Evolutionary conservation across 441 rosid species (phyloP), one percentile per base, ranked within the genome.

Genomic region (Viola pubescens): DNA sequence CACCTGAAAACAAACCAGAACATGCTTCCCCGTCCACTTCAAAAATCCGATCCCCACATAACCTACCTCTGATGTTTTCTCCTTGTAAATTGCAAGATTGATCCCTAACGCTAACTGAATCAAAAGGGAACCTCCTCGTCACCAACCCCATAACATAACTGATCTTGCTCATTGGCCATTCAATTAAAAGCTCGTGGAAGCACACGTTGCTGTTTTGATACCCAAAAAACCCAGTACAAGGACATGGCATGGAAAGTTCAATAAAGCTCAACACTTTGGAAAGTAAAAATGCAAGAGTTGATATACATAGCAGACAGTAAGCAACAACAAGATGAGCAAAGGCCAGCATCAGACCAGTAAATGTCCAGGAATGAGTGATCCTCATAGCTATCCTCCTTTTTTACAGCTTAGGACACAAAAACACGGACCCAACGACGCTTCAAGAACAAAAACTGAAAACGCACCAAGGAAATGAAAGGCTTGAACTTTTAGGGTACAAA

Each of bases 241-340:
- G 85, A 53, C 96, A 90, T 2, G 91, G 88, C 43, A 82, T 73
- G 43, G 41, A 48, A 63, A 82, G 56, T 13, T 89, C 94, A 4
- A 86, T 68, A 34, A 77, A 48, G 71, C 77, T 59, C 50, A 88
- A 73, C 49, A 88, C 67, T 48, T 79, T 84, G 0, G 87, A 81
- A 8, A 82, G 61, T 48, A 75, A 9, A 70, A 79, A 88, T 11
- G 80, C 85, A 37, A 70, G 61, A 58, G 76, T 48, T 0, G 95
- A 76, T 1, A 81, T 83, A 12, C 84, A 84, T 14, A 89, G 82
- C 26, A 89, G 68, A 7, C 68, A 58, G 67, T 75, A 85, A 12
- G 84, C 82, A 46, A 87, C 55, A 14, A 74, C 75, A 48, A 91
- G 86, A 73, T 89, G 89, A 60, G 79, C 69, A 72, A 83, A 89